phyloP scores from a whole-genome alignment of 352 stramenopile species.

The Globisporangium radiosum region DNA sequence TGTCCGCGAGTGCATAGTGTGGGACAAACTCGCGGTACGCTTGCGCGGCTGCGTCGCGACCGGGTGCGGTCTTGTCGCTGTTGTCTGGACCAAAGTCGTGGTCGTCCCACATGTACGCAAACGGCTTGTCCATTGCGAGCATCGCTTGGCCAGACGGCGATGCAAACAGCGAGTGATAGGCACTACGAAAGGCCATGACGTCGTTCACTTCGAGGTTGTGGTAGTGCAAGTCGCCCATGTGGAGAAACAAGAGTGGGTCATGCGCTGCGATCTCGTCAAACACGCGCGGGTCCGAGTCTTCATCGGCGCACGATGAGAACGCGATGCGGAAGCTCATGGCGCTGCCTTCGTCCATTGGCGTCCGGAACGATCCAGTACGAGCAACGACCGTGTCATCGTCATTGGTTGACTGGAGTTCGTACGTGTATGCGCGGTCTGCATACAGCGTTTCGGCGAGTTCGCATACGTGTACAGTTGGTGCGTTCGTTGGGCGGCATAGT shows the following conservation, averaged over 20 bases:
- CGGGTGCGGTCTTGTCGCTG: slow-evolving; percentile 69
- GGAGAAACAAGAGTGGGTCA: slow-evolving; percentile 77
- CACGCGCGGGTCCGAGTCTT: slow-evolving; percentile 68
- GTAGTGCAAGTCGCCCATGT: slow-evolving; percentile 88
- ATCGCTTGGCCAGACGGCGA: slow-evolving; percentile 63
- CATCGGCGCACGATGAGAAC: slow-evolving; percentile 79
- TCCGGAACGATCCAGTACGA: slow-evolving; percentile 37
- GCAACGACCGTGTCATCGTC: slow-evolving; percentile 21
- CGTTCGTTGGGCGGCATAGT: slow-evolving; percentile 26
- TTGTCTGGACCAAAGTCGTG: slow-evolving; percentile 89
- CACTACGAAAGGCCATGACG: slow-evolving; percentile 41
- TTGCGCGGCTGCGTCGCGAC: slow-evolving; percentile 62
- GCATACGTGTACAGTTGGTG: slow-evolving; percentile 39
- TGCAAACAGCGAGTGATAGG: slow-evolving; percentile 69
- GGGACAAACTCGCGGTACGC: slow-evolving; percentile 80
- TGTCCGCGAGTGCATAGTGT: slow-evolving; percentile 32
- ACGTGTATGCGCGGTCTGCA: slow-evolving; percentile 44
- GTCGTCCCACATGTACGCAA: slow-evolving; percentile 89
- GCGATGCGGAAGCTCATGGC: slow-evolving; percentile 61
- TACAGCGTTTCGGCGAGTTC: slow-evolving; percentile 38
- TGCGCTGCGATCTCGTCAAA: slow-evolving; percentile 57
- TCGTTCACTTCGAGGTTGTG: slow-evolving; percentile 75
- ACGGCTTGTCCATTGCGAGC: slow-evolving; percentile 77
- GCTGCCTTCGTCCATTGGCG: slow-evolving; percentile 33
- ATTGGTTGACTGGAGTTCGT: slow-evolving; percentile 41